Evolutionary conservation across 2,329 filamentous ascomycete genomes (phyloP), one percentile per base, ranked within the genome.

Genomic region (Dothiorella sarmentorum): DNA sequence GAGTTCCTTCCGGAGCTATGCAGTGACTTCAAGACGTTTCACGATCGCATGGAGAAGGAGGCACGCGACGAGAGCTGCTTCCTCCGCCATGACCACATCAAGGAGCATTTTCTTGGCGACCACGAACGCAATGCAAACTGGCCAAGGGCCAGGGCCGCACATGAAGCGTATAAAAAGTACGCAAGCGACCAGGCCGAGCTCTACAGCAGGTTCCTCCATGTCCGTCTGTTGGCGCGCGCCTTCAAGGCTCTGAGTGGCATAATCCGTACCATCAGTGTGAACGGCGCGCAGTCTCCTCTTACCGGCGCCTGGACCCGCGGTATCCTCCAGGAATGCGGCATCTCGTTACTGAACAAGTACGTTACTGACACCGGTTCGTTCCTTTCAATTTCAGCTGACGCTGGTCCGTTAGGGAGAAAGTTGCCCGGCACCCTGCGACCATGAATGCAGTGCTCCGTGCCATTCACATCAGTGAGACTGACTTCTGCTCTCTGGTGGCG

Each of bases 1-100:
- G 26, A 56, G 6, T 56, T 56, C 27, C 29, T 20, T 7, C 18
- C 52, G 13, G 52, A 43, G 38, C 18, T 44, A 13, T n/a, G 17
- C n/a, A 5, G 17, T 3, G 18, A 24, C 22, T 56, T 43, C 26
- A 31, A 43, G 7, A 15, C 11, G 26, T 56, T 56, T 13, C 24
- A 18, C 7, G 3, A 20, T 4, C 52, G 52, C 52, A 56, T 56
- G 52, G 33, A 56, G 52, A 56, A 24, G 17, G 40, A 56, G 38
- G 38, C 52, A 1, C 52, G 29, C 3, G 37, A 43, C 13, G 52
- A 56, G 40, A 43, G 29, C 37, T 44, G 38, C 38, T 56, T 43
- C 38, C 37, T 56, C 7, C 37, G 52, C 52, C 38, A 56, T n/a
- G 40, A 43, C 18, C 27, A 17, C 20, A 38, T 44, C 20, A 43